Conservation (phyloP, 495 filamentous ascomycete genomes). For the Neurospora sp. region DNA sequence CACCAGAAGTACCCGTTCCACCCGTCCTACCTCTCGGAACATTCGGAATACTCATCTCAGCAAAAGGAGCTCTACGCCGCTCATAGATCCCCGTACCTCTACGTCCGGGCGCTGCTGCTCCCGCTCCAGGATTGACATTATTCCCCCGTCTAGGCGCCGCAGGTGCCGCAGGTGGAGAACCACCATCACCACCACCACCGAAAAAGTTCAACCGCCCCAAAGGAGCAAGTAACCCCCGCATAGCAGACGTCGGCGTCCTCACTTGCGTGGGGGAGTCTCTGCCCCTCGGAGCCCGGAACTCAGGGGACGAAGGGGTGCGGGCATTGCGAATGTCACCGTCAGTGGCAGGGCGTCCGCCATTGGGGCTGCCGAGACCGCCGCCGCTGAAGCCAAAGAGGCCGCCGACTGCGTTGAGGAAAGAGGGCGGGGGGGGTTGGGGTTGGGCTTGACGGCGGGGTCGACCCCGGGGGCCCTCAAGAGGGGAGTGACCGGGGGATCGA, state of each 20-base stretch:
- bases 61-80: background rate
- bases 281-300: background rate
- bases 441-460: background rate
- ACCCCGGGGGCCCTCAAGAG: background rate
- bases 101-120: background rate
- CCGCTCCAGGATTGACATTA: background rate
- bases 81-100: background rate
- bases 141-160: background rate
- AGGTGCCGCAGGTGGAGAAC: background rate
- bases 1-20: background rate
- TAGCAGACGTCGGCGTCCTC: background rate
- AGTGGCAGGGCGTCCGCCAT: background rate
- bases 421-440: background rate
- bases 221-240: background rate
- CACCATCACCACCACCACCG: background rate
- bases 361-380: background rate
- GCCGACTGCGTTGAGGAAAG: background rate
- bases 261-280: background rate
- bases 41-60: background rate
- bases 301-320: background rate
- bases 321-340: background rate
- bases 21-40: background rate
- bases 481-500: background rate
- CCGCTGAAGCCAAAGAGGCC: background rate
- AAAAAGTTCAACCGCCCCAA: background rate